phyloP scores from a whole-genome alignment of 305 asterid species.

The Fraxinus floribunda region DNA sequence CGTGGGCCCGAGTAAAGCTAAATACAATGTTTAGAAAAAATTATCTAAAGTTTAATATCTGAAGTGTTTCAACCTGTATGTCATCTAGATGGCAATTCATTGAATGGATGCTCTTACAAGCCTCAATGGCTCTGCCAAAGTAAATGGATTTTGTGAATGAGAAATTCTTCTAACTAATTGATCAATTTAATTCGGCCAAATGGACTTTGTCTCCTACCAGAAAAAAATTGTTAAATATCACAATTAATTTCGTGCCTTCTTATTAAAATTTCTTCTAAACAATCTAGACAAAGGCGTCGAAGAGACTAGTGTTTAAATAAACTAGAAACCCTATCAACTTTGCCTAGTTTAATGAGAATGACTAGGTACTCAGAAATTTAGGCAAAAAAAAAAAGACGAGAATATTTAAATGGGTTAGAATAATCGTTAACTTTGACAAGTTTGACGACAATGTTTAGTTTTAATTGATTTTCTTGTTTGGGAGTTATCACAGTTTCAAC shows the following conservation, averaged over 20 bases:
- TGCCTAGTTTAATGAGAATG: not conserved
- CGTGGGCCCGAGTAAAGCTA: too few relatives aligned
- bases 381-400: not conserved
- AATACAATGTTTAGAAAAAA: too few relatives aligned
- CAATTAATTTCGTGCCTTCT: not conserved
- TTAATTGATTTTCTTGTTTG: not conserved
- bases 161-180: too few relatives aligned
- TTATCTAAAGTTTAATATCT: too few relatives aligned
- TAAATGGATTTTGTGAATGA: not conserved
- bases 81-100: not conserved
- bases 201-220: too few relatives aligned
- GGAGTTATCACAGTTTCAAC: too few relatives aligned
- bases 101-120: not conserved
- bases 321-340: not conserved
- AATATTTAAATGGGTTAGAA: not conserved
- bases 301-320: not conserved
- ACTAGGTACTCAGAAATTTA: not conserved
- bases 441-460: not conserved
- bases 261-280: not conserved
- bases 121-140: not conserved
- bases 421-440: not conserved
- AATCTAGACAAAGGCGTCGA: not conserved
- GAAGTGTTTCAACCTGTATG: not conserved
- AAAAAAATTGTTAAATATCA: not conserved
- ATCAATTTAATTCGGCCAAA: too few relatives aligned